These are phyloP conservation scores for Fragaria ananassa DNA, from an alignment of 306 rosid genomes.

Conservation along the genomic window DNA sequence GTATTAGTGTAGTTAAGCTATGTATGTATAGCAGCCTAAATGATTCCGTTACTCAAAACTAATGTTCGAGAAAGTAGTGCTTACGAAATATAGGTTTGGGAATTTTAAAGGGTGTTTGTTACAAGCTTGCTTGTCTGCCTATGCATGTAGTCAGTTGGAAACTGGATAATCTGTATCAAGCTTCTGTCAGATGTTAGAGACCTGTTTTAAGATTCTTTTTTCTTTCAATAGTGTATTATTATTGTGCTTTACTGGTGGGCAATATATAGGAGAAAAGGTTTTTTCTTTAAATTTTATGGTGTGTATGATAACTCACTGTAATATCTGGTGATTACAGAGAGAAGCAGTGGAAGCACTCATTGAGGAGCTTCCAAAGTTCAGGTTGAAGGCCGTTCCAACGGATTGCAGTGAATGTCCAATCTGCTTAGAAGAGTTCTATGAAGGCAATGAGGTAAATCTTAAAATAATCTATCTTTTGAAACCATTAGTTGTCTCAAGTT, in stretches of 20 bases:
- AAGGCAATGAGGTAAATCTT: slow-evolving; percentile 78
- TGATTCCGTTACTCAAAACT: slow-evolving; percentile 2
- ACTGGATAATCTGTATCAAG: neutral
- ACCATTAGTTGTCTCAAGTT: neutral
- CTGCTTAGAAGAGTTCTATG: slow-evolving; percentile 92
- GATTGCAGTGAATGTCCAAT: slow-evolving; percentile 99
- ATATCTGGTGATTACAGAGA: slow-evolving; percentile 54
- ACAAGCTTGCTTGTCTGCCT: neutral
- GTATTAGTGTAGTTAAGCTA: neutral
- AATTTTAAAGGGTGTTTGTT: slow-evolving; percentile 5
- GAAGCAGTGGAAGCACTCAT: slow-evolving; percentile 99
- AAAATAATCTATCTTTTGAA: neutral
- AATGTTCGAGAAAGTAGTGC: slow-evolving; percentile 14
- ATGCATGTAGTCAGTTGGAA: neutral
- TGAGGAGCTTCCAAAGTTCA: slow-evolving; percentile 97
- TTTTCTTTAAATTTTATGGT: slow-evolving; percentile 3
- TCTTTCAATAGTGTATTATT: neutral
- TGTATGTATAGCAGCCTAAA: neutral
- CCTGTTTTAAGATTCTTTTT: slow-evolving; percentile 17
- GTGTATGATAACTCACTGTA: neutral
- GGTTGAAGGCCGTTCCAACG: slow-evolving; percentile 94
- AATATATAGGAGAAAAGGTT: neutral
- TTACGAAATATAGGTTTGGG: slow-evolving; percentile 10
- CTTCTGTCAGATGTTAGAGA: neutral
- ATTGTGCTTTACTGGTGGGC: neutral